Conservation (phyloP, 2,329 filamentous ascomycete genomes). For the Chaetothyriales sp. region DNA sequence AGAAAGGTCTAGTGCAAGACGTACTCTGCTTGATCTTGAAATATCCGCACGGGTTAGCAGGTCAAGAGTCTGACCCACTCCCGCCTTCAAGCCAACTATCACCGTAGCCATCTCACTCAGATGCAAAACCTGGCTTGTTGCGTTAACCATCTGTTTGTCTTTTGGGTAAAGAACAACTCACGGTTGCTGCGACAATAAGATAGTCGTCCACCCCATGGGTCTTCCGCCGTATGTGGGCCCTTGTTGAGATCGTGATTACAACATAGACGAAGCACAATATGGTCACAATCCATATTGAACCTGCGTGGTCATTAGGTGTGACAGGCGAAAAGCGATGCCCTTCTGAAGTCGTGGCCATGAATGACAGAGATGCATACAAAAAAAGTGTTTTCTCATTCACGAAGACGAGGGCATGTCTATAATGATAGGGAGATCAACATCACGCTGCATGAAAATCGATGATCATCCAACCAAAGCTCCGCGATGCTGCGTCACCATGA, state of each 20-base stretch:
- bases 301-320: conserved; percentile 13
- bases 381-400: too few relatives aligned
- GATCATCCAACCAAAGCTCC: too few relatives aligned
- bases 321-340: conserved; percentile 10
- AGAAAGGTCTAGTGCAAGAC: neutral
- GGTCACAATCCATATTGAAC: conserved; percentile 13
- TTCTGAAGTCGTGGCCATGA: too few relatives aligned
- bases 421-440: too few relatives aligned
- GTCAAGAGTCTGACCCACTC: conserved; percentile 15
- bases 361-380: too few relatives aligned
- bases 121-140: conserved; percentile 10
- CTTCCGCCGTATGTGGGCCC: conserved; percentile 10
- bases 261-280: conserved; percentile 14
- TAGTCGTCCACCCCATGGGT: conserved; percentile 13
- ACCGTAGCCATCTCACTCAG: conserved; percentile 17
- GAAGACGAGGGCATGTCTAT: too few relatives aligned
- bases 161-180: conserved; percentile 1
- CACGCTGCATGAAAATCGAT: too few relatives aligned
- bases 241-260: conserved; percentile 9
- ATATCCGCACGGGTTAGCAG: conserved; percentile 4
- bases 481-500: too few relatives aligned
- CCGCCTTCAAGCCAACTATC: conserved; percentile 17
- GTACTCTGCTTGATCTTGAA: neutral
- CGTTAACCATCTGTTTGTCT: neutral
- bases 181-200: conserved; percentile 9